Percentiles rank a stretch among this genome's conserved stretches.
Evolutionary conservation across 495 filamentous ascomycete species (phyloP).

Genomic region (Geopyxis carbonaria): DNA sequence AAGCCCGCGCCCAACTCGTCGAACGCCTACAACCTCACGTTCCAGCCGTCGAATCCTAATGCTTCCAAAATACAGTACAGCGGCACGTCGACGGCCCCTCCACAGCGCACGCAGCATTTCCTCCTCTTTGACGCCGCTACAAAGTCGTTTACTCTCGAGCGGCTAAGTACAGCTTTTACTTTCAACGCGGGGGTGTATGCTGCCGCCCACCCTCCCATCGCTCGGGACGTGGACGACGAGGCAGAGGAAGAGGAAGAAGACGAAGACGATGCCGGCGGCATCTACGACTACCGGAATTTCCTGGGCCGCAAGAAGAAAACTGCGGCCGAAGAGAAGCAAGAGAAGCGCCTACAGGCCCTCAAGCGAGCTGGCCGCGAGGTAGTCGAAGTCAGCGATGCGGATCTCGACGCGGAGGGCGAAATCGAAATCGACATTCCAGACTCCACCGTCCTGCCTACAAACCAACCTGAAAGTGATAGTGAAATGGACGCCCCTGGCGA

Average conservation of each 20-base stretch:
- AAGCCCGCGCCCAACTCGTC: not conserved
- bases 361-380: slow-evolving; percentile 17
- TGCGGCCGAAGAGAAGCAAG: slow-evolving; percentile 19
- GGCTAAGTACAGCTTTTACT: slow-evolving; percentile 17
- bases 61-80: slow-evolving; percentile 1
- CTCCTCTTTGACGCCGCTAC: slow-evolving; percentile 21
- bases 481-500: slow-evolving; percentile 20
- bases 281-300: slow-evolving; percentile 22
- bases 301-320: slow-evolving; percentile 19
- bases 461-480: slow-evolving; percentile 2
- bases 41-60: not conserved
- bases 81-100: slow-evolving; percentile 8
- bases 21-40: slow-evolving; percentile 2
- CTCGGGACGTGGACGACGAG: not conserved
- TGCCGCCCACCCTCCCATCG: slow-evolving; percentile 15
- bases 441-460: not conserved
- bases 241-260: slow-evolving; percentile 14
- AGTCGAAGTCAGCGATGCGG: slow-evolving; percentile 13
- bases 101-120: slow-evolving; percentile 19
- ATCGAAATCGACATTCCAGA: slow-evolving; percentile 3
- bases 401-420: slow-evolving; percentile 2
- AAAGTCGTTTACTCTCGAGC: slow-evolving; percentile 22
- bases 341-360: slow-evolving; percentile 18
- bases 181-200: slow-evolving; percentile 23
- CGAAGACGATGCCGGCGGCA: slow-evolving; percentile 10